Evolutionary conservation across 805 yeast genomes (phyloP).

Genomic region (Scheffersomyces spartinae): DNA sequence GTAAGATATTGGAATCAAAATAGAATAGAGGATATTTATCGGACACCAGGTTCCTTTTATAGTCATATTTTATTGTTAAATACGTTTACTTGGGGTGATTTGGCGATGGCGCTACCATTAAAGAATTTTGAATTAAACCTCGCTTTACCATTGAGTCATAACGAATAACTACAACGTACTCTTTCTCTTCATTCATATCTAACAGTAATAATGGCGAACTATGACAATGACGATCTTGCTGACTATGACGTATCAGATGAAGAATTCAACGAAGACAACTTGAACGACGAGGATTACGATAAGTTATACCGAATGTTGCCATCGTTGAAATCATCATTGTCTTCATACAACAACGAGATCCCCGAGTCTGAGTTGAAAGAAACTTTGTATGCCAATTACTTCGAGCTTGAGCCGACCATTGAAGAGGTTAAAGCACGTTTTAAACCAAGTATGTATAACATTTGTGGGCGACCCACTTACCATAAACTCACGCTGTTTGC

Average conservation of each 20-base stretch:
- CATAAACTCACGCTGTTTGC: too few relatives aligned
- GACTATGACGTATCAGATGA: slow-evolving; percentile 18
- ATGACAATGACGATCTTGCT: slow-evolving; percentile 13
- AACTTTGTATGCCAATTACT: slow-evolving; percentile 47
- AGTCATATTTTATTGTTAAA: too few relatives aligned
- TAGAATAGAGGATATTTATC: too few relatives aligned
- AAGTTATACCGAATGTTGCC: slow-evolving; percentile 35
- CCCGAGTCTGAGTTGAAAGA: slow-evolving; percentile 44
- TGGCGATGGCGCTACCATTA: too few relatives aligned
- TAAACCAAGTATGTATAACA: slow-evolving; percentile 35
- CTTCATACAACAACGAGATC: slow-evolving; percentile 30
- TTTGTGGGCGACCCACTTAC: too few relatives aligned
- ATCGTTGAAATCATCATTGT: slow-evolving; percentile 21
- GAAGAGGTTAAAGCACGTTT: slow-evolving; percentile 30
- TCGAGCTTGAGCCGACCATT: slow-evolving; percentile 40
- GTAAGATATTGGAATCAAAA: slow-evolving; percentile 23
- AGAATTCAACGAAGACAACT: slow-evolving; percentile 25
- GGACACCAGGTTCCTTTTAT: too few relatives aligned
- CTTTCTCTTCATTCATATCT: too few relatives aligned
- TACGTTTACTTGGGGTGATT: too few relatives aligned
- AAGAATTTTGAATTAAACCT: too few relatives aligned
- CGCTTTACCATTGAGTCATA: too few relatives aligned
- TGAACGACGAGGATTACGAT: slow-evolving; percentile 29
- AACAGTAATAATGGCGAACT: slow-evolving; percentile 7
- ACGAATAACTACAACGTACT: too few relatives aligned